A percentile compares a stretch with the other conserved stretches of the same genome.
Conservation (phyloP, 305 asterid genomes). For the Solanum hybrid region DNA sequence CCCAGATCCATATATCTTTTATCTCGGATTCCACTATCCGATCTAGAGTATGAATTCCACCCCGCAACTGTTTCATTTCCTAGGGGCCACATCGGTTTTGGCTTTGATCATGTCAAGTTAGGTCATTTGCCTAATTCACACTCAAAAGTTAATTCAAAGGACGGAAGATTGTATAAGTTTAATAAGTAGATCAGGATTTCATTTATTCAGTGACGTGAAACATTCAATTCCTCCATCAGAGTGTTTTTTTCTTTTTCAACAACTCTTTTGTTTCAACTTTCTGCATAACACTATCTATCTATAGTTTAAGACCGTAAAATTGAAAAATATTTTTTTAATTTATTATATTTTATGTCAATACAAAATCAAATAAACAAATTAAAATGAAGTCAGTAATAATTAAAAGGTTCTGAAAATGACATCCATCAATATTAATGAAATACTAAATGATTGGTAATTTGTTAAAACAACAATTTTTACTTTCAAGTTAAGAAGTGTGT, state of each 20-base stretch:
- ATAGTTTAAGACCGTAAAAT: not conserved
- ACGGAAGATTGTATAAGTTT: not conserved
- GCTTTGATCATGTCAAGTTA: not conserved
- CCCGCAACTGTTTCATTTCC: not conserved
- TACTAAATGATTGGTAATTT: not conserved
- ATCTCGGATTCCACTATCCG: not conserved
- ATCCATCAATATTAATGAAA: not conserved
- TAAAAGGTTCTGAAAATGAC: not conserved
- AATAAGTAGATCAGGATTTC: not conserved
- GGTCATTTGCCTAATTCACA: not conserved
- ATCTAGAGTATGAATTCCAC: not conserved
- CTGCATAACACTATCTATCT: not conserved
- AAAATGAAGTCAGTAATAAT: not conserved
- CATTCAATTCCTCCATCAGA: not conserved
- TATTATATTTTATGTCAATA: not conserved
- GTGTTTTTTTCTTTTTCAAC: not conserved
- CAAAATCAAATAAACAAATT: not conserved
- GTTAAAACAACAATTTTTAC: not conserved
- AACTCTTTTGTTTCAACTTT: not conserved
- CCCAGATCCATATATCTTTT: not conserved
- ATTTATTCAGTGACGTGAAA: not conserved
- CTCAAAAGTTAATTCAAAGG: not conserved
- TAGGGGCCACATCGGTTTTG: not conserved
- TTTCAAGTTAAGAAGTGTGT: not conserved
- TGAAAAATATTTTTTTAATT: too few relatives aligned